Conservation (phyloP, 2,329 filamentous ascomycete species). For the Aspergillus felis region DNA sequence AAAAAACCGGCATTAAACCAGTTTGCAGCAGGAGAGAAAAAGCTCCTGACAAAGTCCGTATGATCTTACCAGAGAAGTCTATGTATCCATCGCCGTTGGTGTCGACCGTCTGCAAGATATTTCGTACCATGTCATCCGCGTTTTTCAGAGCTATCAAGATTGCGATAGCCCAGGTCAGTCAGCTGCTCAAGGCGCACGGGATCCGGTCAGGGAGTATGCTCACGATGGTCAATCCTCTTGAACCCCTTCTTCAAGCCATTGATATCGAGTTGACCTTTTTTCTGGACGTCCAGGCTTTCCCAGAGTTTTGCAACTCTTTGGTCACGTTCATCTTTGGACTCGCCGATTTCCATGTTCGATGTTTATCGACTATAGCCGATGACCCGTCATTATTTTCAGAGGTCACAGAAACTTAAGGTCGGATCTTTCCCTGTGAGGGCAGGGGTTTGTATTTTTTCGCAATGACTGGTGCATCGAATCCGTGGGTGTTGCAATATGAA, state of each 20-base stretch:
- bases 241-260: constrained; percentile 80
- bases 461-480: constrained; percentile 25
- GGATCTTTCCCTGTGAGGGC: constrained; percentile 17
- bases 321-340: constrained; percentile 75
- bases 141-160: constrained; percentile 69
- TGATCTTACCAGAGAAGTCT: constrained; percentile 72
- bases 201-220: constrained; percentile 32
- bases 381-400: constrained; percentile 40
- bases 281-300: constrained; percentile 72
- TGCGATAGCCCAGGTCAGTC: constrained; percentile 19
- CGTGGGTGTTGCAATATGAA: constrained; percentile 9
- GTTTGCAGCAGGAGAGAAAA: constrained; percentile 3
- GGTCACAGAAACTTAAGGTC: constrained; percentile 14
- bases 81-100: constrained; percentile 84
- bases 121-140: constrained; percentile 77
- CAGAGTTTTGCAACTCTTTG: constrained; percentile 79
- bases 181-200: constrained; percentile 18
- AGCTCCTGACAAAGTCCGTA: constrained; percentile 11
- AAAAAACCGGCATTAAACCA: constrained; percentile 16
- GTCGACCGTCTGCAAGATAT: constrained; percentile 79
- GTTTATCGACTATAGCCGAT: constrained; percentile 43
- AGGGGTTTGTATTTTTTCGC: constrained; percentile 12
- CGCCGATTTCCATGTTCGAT: constrained; percentile 61
- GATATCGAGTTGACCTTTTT: constrained; percentile 76
- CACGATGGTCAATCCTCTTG: constrained; percentile 87